phyloP scores from a whole-genome alignment of 1,284 basidiomycete species.

The Tilletia indica region DNA sequence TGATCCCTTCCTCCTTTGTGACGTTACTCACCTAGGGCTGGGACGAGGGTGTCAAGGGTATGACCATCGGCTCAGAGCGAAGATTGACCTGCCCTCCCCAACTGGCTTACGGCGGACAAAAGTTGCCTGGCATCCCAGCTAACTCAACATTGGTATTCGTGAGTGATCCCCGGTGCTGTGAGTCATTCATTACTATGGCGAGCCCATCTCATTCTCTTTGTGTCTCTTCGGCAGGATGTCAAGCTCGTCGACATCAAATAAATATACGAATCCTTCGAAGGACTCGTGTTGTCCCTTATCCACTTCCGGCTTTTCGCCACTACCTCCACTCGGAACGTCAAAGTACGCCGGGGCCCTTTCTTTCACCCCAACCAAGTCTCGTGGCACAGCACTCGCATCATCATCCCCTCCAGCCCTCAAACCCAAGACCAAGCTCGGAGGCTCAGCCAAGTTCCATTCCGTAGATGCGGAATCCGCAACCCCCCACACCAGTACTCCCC shows the following conservation, averaged over 20 bases:
- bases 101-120: slow-evolving; percentile 62
- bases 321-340: too few relatives aligned
- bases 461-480: too few relatives aligned
- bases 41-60: slow-evolving; percentile 87
- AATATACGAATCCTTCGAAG: neutral
- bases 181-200: neutral
- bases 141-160: slow-evolving; percentile 61
- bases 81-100: slow-evolving; percentile 71
- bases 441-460: too few relatives aligned
- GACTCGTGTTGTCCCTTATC: too few relatives aligned
- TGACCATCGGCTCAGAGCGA: slow-evolving; percentile 88
- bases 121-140: slow-evolving; percentile 60
- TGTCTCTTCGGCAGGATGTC: slow-evolving; percentile 54
- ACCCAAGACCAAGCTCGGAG: too few relatives aligned
- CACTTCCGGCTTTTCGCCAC: too few relatives aligned
- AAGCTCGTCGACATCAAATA: slow-evolving; percentile 62
- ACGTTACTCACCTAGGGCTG: slow-evolving; percentile 58
- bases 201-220: neutral
- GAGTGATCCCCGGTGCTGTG: neutral
- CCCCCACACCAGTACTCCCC: too few relatives aligned
- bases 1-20: neutral
- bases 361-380: too few relatives aligned
- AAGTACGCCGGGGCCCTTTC: too few relatives aligned
- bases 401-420: too few relatives aligned
- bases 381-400: too few relatives aligned